Evolutionary conservation across 257 asterid species (phyloP).

Genomic region (Petrea volubilis): DNA sequence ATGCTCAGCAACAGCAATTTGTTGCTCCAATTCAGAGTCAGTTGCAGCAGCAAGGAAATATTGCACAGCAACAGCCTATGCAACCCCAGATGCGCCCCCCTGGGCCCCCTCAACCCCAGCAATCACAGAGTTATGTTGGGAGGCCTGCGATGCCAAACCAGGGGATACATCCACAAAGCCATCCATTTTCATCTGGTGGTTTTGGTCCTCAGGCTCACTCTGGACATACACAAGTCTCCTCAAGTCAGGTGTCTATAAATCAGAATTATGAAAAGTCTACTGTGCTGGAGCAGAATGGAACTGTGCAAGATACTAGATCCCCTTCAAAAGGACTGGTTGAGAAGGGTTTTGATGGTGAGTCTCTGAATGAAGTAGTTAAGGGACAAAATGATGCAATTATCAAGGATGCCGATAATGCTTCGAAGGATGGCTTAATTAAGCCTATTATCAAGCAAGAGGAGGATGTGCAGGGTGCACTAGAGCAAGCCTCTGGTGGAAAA

Average conservation of each 20-base stretch:
- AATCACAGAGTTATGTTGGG: conserved; percentile 47
- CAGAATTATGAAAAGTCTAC: conserved; percentile 40
- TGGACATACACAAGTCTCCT: conserved; percentile 46
- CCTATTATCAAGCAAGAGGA: conserved; percentile 50
- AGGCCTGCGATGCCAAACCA: conserved; percentile 55
- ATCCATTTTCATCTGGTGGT: conserved; percentile 43
- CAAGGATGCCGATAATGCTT: conserved; percentile 35
- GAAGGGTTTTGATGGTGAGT: conserved; percentile 45
- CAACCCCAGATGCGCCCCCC: conserved; percentile 59
- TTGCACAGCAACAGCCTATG: conserved; percentile 46
- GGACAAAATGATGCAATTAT: conserved; percentile 25
- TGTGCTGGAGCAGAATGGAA: conserved; percentile 37
- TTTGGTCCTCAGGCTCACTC: conserved; percentile 42
- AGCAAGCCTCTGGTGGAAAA: conserved; percentile 43
- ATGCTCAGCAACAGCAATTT: conserved; percentile 59
- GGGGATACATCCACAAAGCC: conserved; percentile 45
- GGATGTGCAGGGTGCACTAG: conserved; percentile 28
- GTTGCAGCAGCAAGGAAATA: conserved; percentile 52
- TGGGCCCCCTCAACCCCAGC: conserved; percentile 64
- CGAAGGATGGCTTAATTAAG: conserved; percentile 45
- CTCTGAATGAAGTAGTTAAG: conserved; percentile 21
- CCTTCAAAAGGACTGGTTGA: conserved; percentile 39
- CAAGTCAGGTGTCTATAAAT: conserved; percentile 38
- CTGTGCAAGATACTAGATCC: conserved; percentile 35
- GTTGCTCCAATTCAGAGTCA: conserved; percentile 50